Evolutionary conservation across 148 eudicot genomes (phyloP), one percentile per base, ranked within the genome.

Genomic region (Polygonum aviculare): DNA sequence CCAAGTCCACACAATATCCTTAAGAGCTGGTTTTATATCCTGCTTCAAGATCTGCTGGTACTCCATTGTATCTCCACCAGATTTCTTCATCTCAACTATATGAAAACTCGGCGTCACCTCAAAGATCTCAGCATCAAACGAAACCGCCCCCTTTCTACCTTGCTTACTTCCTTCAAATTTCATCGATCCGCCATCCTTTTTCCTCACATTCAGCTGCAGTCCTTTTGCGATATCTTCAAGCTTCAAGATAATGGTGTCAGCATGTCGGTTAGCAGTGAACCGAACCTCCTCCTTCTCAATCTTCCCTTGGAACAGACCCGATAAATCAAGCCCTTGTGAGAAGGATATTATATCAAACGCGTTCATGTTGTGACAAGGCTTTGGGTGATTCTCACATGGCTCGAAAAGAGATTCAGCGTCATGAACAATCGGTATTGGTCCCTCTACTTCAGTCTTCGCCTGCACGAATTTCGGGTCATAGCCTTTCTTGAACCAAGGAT

Each of bases 21-120:
- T 78, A 8, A 82, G 79, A 33, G 79, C 81, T 1, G 84, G 84
- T 35, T 75, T 57, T 21, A 82, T 75, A 14, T 70, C 81, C 73
- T 76, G 59, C 78, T 78, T 78, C 78, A 82, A 22, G 18, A 82
- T 72, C 74, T 49, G 75, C 75, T 78, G 72, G 62, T 78, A 87
- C 82, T 83, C 88, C 55, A 83, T 50, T 1, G 88, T 80, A 77
- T 87, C 90, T 8, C 90, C 90, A 3, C 84, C 52, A 18, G 78
- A 72, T 74, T 85, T 83, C 76, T 87, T 87, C 81, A 87, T 48
- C 77, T 87, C 88, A 33, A 87, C 81, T 83, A 85, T 69, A 41
- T 87, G 88, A 74, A 85, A 83, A 57, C 69, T 85, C 14, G 88
- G 87, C 11, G 90, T 85, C 35, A 87, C 79, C 78, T 87, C 90